Base-by-base conservation (phyloP, 371 early-diverging fungal genomes). In the Mortierella polycephala region DNA sequence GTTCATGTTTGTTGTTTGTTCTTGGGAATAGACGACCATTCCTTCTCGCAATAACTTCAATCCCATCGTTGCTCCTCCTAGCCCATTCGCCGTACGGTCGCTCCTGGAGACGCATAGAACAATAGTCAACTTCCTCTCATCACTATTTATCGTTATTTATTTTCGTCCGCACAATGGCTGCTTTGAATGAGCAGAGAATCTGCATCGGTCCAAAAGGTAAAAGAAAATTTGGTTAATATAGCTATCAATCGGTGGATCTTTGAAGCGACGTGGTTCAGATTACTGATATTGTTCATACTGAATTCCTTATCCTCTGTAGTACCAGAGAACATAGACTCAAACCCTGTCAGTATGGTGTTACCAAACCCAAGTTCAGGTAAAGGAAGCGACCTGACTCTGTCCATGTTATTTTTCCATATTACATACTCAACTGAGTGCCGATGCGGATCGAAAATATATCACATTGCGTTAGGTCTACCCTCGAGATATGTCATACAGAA, bases 331-430 rank as follows among this genome's bases (percentile, higher is more conserved):
- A 14, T 45, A 30, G 30, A 30, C 12, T 58, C 64, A 45, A 51
- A 72, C 21, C 72, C 79, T 20, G 13, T 79, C 46, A 61, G 57
- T 7, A 56, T 79, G 56, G 59, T 79, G 16, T 60, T 79, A 7
- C 79, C 79, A n/a, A 61, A 60, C 51, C 79, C 79, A 39, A 64
- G 68, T 12, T 72, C 79, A 65, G 79, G 79, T 79, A 67, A 14
- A 69, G 16, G 4, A 12, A 2, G 13, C 23, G 5, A 30, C 9
- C n/a, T 11, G 6, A 14, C 30, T 37, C 13, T 10, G 5, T 23
- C 37, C 37, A 37, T 39, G 20, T 16, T 41, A 20, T 47, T 16
- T 13, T 18, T 50, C 46, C 0, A 11, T 58, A 2, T 23, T 39
- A 10, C 46, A 18, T 30, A 30, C 4, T 30, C 30, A 30, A 4